phyloP scores from a whole-genome alignment of 2,329 filamentous ascomycete genomes.

The Tolypocladium guangdongense region DNA sequence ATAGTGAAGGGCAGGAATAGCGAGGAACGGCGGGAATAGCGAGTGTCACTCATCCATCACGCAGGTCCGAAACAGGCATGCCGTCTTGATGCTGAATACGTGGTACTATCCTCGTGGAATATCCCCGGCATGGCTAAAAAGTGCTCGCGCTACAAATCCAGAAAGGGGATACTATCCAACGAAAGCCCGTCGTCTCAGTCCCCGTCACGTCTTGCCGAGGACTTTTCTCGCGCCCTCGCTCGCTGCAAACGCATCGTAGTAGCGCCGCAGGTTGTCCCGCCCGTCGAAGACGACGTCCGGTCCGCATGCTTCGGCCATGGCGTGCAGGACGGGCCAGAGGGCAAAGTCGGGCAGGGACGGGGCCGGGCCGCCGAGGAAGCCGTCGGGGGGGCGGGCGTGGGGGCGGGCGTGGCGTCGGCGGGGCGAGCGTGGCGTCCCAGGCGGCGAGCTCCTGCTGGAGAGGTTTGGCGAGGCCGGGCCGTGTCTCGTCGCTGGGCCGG shows the following conservation, averaged over 20 bases:
- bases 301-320: conserved; percentile 26
- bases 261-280: conserved; percentile 19
- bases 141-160: background rate
- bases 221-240: conserved; percentile 13
- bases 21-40: no score
- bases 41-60: no score
- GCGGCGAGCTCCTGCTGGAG: conserved; percentile 22
- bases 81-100: background rate
- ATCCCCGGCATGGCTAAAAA: background rate
- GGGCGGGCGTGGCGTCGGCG: conserved; percentile 17
- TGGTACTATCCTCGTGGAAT: background rate
- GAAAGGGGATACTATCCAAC: background rate
- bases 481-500: background rate
- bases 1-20: no score
- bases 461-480: conserved; percentile 2
- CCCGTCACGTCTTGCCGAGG: conserved; percentile 5
- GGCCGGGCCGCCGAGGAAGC: conserved; percentile 33
- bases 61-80: background rate
- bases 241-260: conserved; percentile 22
- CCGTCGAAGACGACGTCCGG: conserved; percentile 17
- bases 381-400: conserved; percentile 1
- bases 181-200: background rate
- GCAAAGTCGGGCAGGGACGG: conserved; percentile 43
- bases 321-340: conserved; percentile 44
- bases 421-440: conserved; percentile 28